These are phyloP conservation scores for Echium plantagineum DNA, from an alignment of 257 asterid genomes.

Conservation along the genomic window DNA sequence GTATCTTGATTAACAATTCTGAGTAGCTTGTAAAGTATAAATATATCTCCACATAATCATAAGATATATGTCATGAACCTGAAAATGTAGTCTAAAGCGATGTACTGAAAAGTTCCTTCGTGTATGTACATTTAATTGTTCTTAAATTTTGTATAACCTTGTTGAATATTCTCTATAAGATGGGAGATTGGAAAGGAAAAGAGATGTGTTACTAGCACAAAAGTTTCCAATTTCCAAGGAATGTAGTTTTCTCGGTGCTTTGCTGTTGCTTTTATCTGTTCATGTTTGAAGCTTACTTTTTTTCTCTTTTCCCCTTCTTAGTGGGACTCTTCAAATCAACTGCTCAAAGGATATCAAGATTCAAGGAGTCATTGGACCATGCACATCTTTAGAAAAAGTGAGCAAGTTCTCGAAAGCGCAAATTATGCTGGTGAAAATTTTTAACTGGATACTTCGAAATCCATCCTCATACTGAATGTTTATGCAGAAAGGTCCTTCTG, in stretches of 20 bases:
- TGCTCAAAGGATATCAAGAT: slow-evolving; percentile 94
- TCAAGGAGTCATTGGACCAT: slow-evolving; percentile 97
- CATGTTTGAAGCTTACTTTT: background rate
- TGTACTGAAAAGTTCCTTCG: no score
- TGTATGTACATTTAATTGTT: no score
- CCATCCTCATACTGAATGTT: slow-evolving; percentile 16
- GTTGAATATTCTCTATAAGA: no score
- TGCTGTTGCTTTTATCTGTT: no score
- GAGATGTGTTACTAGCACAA: no score
- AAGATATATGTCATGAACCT: background rate
- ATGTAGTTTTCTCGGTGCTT: no score
- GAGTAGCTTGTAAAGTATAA: no score
- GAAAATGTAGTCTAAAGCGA: background rate
- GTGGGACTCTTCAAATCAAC: slow-evolving; percentile 85
- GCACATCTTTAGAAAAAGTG: slow-evolving; percentile 94
- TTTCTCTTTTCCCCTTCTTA: slow-evolving; percentile 15
- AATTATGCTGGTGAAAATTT: no score
- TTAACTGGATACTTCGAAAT: slow-evolving; percentile 7
- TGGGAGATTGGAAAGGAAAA: no score
- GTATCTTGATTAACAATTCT: no score
- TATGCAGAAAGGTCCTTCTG: slow-evolving; percentile 94
- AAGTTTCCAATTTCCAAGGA: no score
- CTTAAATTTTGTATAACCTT: no score
- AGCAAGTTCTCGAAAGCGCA: slow-evolving; percentile 6
- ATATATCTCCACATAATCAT: background rate